Evolutionary conservation across 176 grass and related monocot species (phyloP), one percentile per base, ranked within the genome.

Genomic region (Rhynchospora tenuis): DNA sequence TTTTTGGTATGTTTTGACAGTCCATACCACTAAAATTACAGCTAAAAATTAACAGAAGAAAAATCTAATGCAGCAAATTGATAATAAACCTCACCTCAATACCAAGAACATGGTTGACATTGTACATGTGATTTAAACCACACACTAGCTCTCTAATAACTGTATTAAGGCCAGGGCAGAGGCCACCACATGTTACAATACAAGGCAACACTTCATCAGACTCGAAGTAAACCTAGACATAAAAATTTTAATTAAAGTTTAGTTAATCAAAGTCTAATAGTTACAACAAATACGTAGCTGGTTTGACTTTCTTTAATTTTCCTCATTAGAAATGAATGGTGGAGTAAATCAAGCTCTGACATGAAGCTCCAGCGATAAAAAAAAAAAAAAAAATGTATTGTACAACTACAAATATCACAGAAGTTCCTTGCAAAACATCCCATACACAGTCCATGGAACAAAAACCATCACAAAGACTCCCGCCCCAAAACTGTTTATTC

Each of bases 111-210:
- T 86, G 50, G 33, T 24, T 90, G 79, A 95, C 91, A 81, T 89
- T 61, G 81, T 99, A 99, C 96, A 99, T 95, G 89, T 99, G 86
- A 54, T 87, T 93, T 74, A 99, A 88, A 17, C 96, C 91, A 86
- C 96, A 99, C 64, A 99, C 96, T 27, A 99, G 45, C 88, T 99
- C 96, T 85, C 96, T 95, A 44, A 99, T 99, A 58, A 99, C 96
- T 71, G 93, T 95, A 89, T 95, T 99, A 63, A 99, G 91, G 62
- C 96, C 93, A 85, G 93, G 96, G 84, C 96, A 99, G 85, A 99
- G 96, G 16, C 96, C 96, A 71, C 96, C 96, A 84, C 96, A 99
- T 10, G 96, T 99, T 48, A 99, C 93, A 90, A 99, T 99, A 85
- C 93, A 99, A 23, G 96, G 88, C 87, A 87, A 78, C 47, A 93